Percentiles rank a stretch among this genome's conserved stretches.
phyloP scores from a whole-genome alignment of 2,329 filamentous ascomycete species.

The Penicillium sp. region DNA sequence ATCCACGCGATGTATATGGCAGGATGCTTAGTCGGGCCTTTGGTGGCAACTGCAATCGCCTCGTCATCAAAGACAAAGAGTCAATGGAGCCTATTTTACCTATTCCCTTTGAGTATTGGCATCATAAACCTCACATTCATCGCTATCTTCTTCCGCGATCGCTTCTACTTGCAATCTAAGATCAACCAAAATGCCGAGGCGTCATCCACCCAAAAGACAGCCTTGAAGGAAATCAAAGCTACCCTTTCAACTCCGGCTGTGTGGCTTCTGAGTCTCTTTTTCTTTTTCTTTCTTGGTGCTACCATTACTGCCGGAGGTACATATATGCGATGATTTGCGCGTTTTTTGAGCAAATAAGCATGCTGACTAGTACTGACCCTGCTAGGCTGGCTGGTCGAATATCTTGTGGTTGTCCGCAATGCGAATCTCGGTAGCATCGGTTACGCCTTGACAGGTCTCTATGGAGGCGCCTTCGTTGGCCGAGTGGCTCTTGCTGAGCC shows the following conservation, averaged over 20 bases:
- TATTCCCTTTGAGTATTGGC: conserved; percentile 52
- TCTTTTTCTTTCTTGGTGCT: conserved; percentile 60
- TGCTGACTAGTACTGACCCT: too few species aligned
- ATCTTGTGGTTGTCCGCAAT: conserved; percentile 57
- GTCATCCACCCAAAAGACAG: conserved; percentile 7
- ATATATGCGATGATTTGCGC: too few species aligned
- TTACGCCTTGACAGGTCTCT: conserved; percentile 60
- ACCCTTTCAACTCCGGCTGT: conserved; percentile 30
- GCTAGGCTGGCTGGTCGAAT: conserved; percentile 64
- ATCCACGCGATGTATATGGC: conserved; percentile 61
- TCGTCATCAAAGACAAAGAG: conserved; percentile 33
- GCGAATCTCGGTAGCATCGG: conserved; percentile 56
- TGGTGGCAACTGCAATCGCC: conserved; percentile 53
- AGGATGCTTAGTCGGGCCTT: conserved; percentile 55
- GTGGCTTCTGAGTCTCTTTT: conserved; percentile 60
- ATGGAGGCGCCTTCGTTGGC: conserved; percentile 56
- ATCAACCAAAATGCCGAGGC: background rate
- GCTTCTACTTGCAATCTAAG: conserved; percentile 8
- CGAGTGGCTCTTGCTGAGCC: conserved; percentile 57
- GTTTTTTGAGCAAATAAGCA: too few species aligned
- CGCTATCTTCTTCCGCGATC: conserved; percentile 48
- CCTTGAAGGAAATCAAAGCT: conserved; percentile 22
- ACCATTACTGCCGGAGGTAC: conserved; percentile 50
- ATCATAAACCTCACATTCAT: conserved; percentile 50
- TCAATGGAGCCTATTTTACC: conserved; percentile 56